Base-by-base conservation (phyloP, 768 basidiomycete species). In the Daedalea quercina region DNA sequence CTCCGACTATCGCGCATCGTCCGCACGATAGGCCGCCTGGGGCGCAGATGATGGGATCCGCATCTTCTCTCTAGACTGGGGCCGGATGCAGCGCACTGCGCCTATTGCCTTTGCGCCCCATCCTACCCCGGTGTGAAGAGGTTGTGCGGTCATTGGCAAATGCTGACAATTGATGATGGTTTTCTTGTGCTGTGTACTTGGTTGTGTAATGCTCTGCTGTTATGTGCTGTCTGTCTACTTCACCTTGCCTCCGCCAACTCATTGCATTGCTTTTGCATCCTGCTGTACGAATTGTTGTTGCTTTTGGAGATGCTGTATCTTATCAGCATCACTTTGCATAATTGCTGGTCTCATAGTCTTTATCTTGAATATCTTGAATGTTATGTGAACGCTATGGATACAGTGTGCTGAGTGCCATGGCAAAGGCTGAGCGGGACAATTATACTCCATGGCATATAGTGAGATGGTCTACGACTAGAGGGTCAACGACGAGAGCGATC, bases 51-150 rank as follows among this genome's bases (percentile, higher is more conserved):
- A 24, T 45, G 23, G 44, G 42, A n/a, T 58, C 55, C 52, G 64
- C 63, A 62, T 60, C 51, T 37, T 57, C 58, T 61, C 63, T 67
- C 54, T 61, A 65, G 65, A 67, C 63, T 58, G 33, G 63, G 52
- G 68, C 65, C 48, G 63, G 68, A 60, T 60, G 63, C 34, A 22
- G 50, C 6, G 28, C 28, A 11, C 28, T 11, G 28, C 28, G 53
- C 59, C 58, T 55, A 49, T 45, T 25, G 22, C 48, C 59, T 79
- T 73, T 77, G 80, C 60, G 60, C 79, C 76, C 74, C 61, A 66
- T 64, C 79, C 76, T 73, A 80, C 81, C 65, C 70, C 64, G 69
- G 76, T 85, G 81, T 85, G 82, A 68, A 84, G 81, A 76, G 71
- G 68, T 71, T 68, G 65, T 82, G 81, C 66, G 37, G 19, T 40